Percentiles rank a stretch among this genome's conserved stretches.
Evolutionary conservation across 2,329 filamentous ascomycete genomes (phyloP).

Genomic region (Neocucurbitaria cava): DNA sequence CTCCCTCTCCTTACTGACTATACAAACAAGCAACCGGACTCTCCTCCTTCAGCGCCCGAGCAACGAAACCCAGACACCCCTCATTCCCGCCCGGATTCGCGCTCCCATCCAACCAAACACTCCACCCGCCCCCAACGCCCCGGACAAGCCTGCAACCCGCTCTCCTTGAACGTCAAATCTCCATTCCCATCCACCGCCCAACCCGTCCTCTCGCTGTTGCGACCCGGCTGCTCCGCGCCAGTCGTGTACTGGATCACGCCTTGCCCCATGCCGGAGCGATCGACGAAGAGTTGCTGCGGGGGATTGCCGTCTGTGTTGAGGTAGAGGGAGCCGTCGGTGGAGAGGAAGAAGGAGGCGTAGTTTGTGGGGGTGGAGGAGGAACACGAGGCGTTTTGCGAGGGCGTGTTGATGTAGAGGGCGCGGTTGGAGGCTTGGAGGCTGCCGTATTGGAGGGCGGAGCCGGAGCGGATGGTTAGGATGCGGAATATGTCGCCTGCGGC

Average conservation of each 20-base stretch:
- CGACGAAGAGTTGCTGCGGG: slow-evolving; percentile 60
- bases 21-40: slow-evolving; percentile 30
- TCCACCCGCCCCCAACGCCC: slow-evolving; percentile 50
- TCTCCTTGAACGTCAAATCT: slow-evolving; percentile 57
- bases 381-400: slow-evolving; percentile 56
- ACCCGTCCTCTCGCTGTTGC: slow-evolving; percentile 55
- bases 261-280: slow-evolving; percentile 66
- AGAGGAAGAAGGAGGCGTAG: slow-evolving; percentile 52
- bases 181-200: slow-evolving; percentile 56
- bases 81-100: slow-evolving; percentile 36
- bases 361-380: slow-evolving; percentile 52
- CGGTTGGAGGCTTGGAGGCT: slow-evolving; percentile 54
- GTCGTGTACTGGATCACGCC: slow-evolving; percentile 63
- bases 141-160: slow-evolving; percentile 62
- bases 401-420: slow-evolving; percentile 46
- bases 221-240: slow-evolving; percentile 49
- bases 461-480: slow-evolving; percentile 60
- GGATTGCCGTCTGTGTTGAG: slow-evolving; percentile 57
- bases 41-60: slow-evolving; percentile 28
- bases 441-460: slow-evolving; percentile 57
- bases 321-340: slow-evolving; percentile 43
- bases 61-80: slow-evolving; percentile 44
- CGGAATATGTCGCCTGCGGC: slow-evolving; percentile 52
- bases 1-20: slow-evolving; percentile 5
- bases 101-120: slow-evolving; percentile 31